A percentile compares a stretch with the other conserved stretches of the same genome.
phyloP scores from a whole-genome alignment of 192 early-diverging fungal species.

The Podila epicladia region DNA sequence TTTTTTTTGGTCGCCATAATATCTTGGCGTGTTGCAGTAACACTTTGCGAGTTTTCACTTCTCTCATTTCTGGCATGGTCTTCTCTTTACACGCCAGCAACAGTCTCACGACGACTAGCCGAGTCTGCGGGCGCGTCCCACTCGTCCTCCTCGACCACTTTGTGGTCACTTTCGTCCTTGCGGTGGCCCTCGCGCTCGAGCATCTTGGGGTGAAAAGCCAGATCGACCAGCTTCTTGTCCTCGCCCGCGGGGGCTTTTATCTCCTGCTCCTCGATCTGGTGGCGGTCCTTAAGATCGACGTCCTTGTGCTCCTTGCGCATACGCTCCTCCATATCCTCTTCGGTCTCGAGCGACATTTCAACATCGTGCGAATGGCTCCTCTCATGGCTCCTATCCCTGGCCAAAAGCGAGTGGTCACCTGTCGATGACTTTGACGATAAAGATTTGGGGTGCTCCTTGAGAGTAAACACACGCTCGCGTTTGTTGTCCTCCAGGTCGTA shows the following conservation, averaged over 20 bases:
- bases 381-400: background rate
- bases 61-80: no score
- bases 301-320: background rate
- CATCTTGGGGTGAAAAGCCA: constrained; percentile 21
- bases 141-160: constrained; percentile 28
- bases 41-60: no score
- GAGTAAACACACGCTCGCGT: constrained; percentile 7
- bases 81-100: constrained; percentile 22
- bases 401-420: background rate
- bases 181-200: constrained; percentile 5
- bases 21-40: no score
- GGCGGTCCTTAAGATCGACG: background rate
- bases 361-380: background rate
- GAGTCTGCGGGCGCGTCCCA: constrained; percentile 28
- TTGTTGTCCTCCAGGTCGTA: constrained; percentile 32
- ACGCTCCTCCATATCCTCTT: constrained; percentile 1
- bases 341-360: constrained; percentile 11
- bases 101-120: constrained; percentile 21
- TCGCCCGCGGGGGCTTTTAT: constrained; percentile 11
- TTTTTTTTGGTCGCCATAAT: no score
- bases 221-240: constrained; percentile 5
- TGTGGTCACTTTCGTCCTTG: background rate
- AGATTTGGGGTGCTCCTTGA: background rate
- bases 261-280: background rate
- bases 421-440: background rate